Evolutionary conservation across 2,329 filamentous ascomycete species (phyloP).

Genomic region (Nigrospora oryzae): DNA sequence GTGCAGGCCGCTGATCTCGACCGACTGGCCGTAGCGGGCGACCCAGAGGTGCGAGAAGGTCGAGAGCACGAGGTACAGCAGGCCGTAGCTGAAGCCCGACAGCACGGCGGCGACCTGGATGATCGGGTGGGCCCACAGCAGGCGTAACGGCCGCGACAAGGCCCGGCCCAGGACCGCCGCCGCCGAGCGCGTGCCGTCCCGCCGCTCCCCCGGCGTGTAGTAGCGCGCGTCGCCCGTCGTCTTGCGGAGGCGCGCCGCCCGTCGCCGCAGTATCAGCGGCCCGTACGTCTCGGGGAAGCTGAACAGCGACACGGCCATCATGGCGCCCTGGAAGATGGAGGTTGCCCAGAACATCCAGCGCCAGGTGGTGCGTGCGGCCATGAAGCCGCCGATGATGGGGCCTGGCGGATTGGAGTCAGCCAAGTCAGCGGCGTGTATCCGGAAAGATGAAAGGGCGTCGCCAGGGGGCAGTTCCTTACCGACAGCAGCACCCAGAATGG

Average conservation of each 20-base stretch:
- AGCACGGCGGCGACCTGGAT: constrained; percentile 47
- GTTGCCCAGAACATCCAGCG: constrained; percentile 38
- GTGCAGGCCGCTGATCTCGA: constrained; percentile 53
- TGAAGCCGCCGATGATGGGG: constrained; percentile 30
- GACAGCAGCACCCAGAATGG: constrained; percentile 27
- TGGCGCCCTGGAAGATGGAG: constrained; percentile 28
- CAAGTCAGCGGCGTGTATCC: too few species aligned
- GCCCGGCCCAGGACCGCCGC: constrained; percentile 20
- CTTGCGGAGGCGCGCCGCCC: constrained; percentile 22
- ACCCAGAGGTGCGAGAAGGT: constrained; percentile 54
- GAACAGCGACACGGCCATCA: constrained; percentile 22
- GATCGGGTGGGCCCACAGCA: constrained; percentile 51
- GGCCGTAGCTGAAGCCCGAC: constrained; percentile 50
- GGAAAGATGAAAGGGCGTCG: background rate
- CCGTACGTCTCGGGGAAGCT: constrained; percentile 30
- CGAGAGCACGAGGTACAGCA: constrained; percentile 55
- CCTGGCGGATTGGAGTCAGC: constrained; percentile 8
- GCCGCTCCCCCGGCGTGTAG: constrained; percentile 26
- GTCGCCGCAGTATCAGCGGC: constrained; percentile 22
- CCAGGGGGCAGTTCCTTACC: constrained; percentile 9
- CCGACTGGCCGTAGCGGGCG: constrained; percentile 42
- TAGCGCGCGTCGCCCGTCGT: constrained; percentile 21
- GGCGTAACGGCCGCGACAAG: constrained; percentile 44
- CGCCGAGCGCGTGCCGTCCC: constrained; percentile 18
- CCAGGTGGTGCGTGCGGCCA: constrained; percentile 26